phyloP scores from a whole-genome alignment of 2,329 filamentous ascomycete genomes.

The Byssochlamys sp. region DNA sequence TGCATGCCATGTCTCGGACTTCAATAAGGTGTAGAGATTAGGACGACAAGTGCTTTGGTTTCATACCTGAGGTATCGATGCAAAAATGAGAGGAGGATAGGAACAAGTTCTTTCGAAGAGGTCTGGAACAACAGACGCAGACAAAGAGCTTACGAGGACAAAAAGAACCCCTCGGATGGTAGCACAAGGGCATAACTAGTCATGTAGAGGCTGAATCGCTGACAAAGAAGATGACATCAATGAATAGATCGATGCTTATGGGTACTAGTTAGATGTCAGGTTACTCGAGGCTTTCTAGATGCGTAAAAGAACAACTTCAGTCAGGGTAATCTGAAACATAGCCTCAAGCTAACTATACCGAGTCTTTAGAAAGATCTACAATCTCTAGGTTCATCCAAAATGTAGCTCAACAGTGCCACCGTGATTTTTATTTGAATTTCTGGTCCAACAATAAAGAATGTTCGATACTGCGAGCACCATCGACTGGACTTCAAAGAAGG shows the following conservation, averaged over 20 bases:
- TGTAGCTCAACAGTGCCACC: background rate
- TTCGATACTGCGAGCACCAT: background rate
- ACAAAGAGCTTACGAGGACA: background rate
- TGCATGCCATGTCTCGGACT: too few species aligned
- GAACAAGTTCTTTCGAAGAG: too few species aligned
- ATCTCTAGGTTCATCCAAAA: background rate
- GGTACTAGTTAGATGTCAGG: background rate
- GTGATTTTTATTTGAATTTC: background rate
- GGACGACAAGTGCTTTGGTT: too few species aligned
- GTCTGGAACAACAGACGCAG: background rate
- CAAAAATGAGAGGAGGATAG: too few species aligned
- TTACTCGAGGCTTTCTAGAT: background rate
- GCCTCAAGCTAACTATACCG: too few species aligned
- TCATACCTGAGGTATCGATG: too few species aligned
- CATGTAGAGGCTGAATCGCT: background rate
- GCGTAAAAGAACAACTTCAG: background rate
- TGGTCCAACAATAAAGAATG: background rate
- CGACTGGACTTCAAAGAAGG: background rate
- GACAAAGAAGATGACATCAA: background rate
- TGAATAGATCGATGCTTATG: background rate
- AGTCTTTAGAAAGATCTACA: background rate
- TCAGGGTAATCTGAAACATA: too few species aligned
- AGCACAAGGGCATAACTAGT: too few species aligned
- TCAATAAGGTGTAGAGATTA: too few species aligned
- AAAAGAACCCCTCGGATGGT: too few species aligned